Evolutionary conservation across 192 early-diverging fungal genomes (phyloP).

Genomic region (Rhizoclosmatium globosum): DNA sequence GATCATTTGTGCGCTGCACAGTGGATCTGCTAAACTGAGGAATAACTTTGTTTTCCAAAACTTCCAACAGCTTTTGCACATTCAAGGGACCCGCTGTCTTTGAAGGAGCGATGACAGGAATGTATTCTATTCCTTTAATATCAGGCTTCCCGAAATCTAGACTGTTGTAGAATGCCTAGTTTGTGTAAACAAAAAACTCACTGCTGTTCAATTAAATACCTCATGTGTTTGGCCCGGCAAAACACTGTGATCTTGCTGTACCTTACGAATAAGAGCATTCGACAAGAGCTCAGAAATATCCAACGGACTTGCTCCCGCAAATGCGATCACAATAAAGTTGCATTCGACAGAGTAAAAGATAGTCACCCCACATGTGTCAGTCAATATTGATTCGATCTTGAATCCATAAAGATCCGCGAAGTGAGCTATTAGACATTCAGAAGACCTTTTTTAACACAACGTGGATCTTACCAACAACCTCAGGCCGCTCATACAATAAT

Average conservation of each 20-base stretch:
- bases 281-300: conserved; percentile 36
- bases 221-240: conserved; percentile 38
- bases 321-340: conserved; percentile 31
- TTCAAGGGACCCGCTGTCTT: neutral
- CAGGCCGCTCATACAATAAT: conserved; percentile 23
- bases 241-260: neutral
- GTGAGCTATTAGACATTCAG: conserved; percentile 1
- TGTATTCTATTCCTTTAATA: neutral
- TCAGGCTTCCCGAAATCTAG: conserved; percentile 7
- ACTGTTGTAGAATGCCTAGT: conserved; percentile 29
- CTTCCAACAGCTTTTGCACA: neutral
- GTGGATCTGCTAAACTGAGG: neutral
- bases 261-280: conserved; percentile 16
- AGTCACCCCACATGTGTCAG: neutral
- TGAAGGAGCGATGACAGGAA: neutral
- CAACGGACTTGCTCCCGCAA: conserved; percentile 25
- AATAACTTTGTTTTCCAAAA: conserved; percentile 4
- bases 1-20: neutral
- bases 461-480: conserved; percentile 31
- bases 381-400: conserved; percentile 12
- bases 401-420: conserved; percentile 18
- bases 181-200: neutral
- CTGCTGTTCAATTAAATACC: neutral
- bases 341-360: conserved; percentile 29
- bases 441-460: too few species aligned